Percentiles rank a stretch among this genome's conserved stretches.
Evolutionary conservation across 331 rosid species (phyloP).

Genomic region (Quercus tomentella): DNA sequence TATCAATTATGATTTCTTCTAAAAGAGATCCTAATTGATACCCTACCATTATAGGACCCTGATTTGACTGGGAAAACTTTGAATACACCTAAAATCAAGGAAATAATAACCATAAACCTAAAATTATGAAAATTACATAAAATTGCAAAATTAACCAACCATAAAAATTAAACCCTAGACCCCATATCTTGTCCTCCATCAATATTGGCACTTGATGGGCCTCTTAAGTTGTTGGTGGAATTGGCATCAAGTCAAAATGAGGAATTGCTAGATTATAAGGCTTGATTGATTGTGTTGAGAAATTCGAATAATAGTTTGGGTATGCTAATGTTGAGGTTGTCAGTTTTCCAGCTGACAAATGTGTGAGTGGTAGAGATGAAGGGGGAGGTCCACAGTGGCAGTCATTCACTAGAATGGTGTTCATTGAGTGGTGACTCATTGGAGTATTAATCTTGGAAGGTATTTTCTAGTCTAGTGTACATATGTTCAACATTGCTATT

Average conservation of each 20-base stretch:
- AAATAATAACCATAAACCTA: too few relatives aligned
- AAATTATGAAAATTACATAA: too few relatives aligned
- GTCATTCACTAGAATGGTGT: slow-evolving; percentile 25
- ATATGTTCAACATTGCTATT: too few relatives aligned
- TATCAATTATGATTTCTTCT: too few relatives aligned
- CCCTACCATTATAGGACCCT: too few relatives aligned
- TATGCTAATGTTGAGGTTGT: slow-evolving; percentile 17
- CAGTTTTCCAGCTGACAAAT: background rate
- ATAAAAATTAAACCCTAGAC: too few relatives aligned
- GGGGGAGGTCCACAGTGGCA: slow-evolving; percentile 58
- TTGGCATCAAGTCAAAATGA: slow-evolving; percentile 77
- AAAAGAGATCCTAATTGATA: too few relatives aligned
- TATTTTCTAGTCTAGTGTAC: too few relatives aligned
- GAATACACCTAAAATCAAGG: too few relatives aligned
- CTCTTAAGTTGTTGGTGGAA: slow-evolving; percentile 78
- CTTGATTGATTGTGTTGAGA: slow-evolving; percentile 60
- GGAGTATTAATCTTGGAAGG: slow-evolving; percentile 13
- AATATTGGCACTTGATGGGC: slow-evolving; percentile 87
- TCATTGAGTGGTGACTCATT: slow-evolving; percentile 34
- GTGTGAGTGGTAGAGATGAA: slow-evolving; percentile 25
- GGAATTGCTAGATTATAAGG: slow-evolving; percentile 92
- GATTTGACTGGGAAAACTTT: too few relatives aligned
- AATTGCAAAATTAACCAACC: too few relatives aligned
- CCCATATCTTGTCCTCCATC: too few relatives aligned
- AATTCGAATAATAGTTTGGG: background rate